Conservation (phyloP, 83 land plant genomes). For the Isoetes engelmannii region DNA sequence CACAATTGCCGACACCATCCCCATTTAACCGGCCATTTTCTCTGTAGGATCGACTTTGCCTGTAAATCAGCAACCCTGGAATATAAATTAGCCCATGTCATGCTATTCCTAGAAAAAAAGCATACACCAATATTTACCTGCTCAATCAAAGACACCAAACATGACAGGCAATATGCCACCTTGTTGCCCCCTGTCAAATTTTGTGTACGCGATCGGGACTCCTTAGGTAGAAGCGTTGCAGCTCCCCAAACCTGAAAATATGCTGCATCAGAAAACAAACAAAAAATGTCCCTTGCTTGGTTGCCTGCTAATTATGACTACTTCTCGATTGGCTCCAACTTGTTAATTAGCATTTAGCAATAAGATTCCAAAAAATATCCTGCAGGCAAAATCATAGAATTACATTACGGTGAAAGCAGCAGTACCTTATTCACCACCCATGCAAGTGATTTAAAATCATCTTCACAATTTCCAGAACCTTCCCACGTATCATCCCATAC, state of each 20-base stretch:
- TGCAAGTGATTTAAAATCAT: slow-evolving; percentile 50
- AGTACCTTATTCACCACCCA: slow-evolving; percentile 50
- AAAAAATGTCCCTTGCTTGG: neutral
- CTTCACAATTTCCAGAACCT: slow-evolving; percentile 20
- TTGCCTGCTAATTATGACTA: neutral
- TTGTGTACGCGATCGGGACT: slow-evolving; percentile 20
- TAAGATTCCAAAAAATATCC: slow-evolving; percentile 5
- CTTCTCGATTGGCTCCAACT: neutral
- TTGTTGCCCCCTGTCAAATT: slow-evolving; percentile 27
- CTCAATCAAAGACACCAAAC: slow-evolving; percentile 68
- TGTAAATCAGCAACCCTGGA: slow-evolving; percentile 12
- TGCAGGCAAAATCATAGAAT: neutral
- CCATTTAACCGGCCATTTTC: slow-evolving; percentile 78
- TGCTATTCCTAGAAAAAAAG: neutral
- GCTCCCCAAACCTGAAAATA: slow-evolving; percentile 46
- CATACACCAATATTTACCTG: slow-evolving; percentile 38
- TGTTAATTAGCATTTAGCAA: neutral
- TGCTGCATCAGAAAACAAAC: neutral
- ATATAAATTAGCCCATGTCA: neutral
- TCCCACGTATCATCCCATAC: slow-evolving; percentile 30
- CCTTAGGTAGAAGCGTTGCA: slow-evolving; percentile 34
- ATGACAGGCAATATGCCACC: slow-evolving; percentile 55
- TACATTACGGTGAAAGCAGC: neutral
- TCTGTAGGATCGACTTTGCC: slow-evolving; percentile 51
- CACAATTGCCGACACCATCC: slow-evolving; percentile 80